A percentile compares a stretch with the other conserved stretches of the same genome.
Evolutionary conservation across 768 basidiomycete species (phyloP).

Genomic region (Zangia roseola): DNA sequence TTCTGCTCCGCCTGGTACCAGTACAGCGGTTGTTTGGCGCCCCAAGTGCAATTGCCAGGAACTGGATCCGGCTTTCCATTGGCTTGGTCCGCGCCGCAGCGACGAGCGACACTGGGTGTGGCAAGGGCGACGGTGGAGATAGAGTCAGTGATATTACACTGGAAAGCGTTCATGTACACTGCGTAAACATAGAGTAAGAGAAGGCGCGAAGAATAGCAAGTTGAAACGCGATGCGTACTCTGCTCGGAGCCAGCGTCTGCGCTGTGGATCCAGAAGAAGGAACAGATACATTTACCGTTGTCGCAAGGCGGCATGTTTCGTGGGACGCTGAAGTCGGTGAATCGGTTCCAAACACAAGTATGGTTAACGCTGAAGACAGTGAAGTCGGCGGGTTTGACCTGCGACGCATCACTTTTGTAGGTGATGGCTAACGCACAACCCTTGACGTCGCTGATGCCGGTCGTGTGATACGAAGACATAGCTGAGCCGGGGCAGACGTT

Average conservation of each 20-base stretch:
- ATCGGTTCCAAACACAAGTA: conserved; percentile 69
- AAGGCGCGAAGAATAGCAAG: background rate
- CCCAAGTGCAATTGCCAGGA: conserved; percentile 69
- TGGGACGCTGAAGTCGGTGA: conserved; percentile 70
- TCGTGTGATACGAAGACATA: conserved; percentile 52
- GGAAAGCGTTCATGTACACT: conserved; percentile 79
- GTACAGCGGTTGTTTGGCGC: conserved; percentile 68
- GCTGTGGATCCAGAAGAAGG: conserved; percentile 74
- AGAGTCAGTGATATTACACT: conserved; percentile 57
- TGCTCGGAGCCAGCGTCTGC: conserved; percentile 60
- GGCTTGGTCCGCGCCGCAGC: conserved; percentile 59
- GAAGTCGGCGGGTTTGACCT: conserved; percentile 67
- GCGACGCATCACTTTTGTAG: conserved; percentile 61
- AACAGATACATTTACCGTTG: conserved; percentile 59
- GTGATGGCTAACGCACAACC: conserved; percentile 74
- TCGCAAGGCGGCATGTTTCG: conserved; percentile 68
- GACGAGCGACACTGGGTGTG: conserved; percentile 54
- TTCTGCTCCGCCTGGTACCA: conserved; percentile 65
- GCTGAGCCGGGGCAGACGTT: conserved; percentile 51
- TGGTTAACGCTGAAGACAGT: conserved; percentile 74
- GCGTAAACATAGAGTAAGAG: background rate
- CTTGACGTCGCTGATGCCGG: conserved; percentile 49
- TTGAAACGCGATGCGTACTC: conserved; percentile 39
- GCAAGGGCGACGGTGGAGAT: conserved; percentile 54
- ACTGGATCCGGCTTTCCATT: conserved; percentile 42